These are phyloP conservation scores for Corchorus olitorius DNA, from an alignment of 345 rosid genomes.

Conservation along the genomic window DNA sequence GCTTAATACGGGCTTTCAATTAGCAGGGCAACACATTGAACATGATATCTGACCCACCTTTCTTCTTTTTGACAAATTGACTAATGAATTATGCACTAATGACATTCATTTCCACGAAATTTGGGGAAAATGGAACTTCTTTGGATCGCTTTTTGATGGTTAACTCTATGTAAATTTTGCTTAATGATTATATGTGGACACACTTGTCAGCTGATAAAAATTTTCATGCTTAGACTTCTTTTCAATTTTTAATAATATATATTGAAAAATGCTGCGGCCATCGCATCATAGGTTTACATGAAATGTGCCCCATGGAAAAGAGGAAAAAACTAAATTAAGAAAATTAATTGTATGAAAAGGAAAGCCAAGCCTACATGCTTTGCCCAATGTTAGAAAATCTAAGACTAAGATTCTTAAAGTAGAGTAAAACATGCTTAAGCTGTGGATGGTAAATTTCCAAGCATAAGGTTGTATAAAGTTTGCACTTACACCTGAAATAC, in stretches of 20 bases:
- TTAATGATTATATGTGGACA: too few species aligned
- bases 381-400: background rate
- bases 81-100: background rate
- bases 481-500: background rate
- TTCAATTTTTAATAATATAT: too few species aligned
- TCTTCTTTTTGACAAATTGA: background rate
- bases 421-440: background rate
- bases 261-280: too few species aligned
- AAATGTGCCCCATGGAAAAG: too few species aligned
- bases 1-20: background rate
- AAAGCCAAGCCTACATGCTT: background rate
- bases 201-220: too few species aligned
- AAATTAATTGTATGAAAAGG: too few species aligned
- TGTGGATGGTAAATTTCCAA: background rate
- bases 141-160: too few species aligned
- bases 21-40: background rate
- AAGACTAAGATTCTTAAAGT: background rate
- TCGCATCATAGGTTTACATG: too few species aligned
- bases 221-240: too few species aligned
- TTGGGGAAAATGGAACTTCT: background rate
- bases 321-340: too few species aligned
- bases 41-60: background rate
- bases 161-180: too few species aligned
- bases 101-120: background rate
- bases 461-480: background rate